These are phyloP conservation scores for Linnemannia hyalina DNA, from an alignment of 192 early-diverging fungal species.

Conservation along the genomic window DNA sequence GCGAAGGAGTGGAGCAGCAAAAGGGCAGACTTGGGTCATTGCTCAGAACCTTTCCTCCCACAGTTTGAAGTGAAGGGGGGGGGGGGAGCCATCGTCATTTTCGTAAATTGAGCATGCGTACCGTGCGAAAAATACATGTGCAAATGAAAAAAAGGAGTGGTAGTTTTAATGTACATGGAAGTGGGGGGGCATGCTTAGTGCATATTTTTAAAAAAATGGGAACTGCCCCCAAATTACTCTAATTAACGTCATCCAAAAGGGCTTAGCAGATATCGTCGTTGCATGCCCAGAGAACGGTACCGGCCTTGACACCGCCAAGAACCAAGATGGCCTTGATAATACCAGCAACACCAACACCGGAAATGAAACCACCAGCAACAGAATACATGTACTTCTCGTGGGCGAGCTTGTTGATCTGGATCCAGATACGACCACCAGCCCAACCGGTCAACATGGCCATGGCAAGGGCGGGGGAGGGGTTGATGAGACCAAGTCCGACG, in stretches of 20 bases:
- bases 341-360: conserved; percentile 51
- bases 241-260: background rate
- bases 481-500: conserved; percentile 67
- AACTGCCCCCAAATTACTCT: background rate
- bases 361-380: conserved; percentile 60
- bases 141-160: background rate
- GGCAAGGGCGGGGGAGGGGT: conserved; percentile 60
- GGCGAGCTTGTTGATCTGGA: conserved; percentile 22
- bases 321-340: conserved; percentile 46
- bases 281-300: conserved; percentile 22
- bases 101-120: background rate
- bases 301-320: conserved; percentile 13
- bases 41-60: too few species aligned
- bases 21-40: too few species aligned
- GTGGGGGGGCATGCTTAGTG: background rate
- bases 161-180: background rate
- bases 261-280: conserved; percentile 29
- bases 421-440: conserved; percentile 59
- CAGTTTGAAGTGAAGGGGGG: too few species aligned
- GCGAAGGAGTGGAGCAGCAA: too few species aligned
- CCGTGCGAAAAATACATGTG: background rate
- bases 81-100: background rate
- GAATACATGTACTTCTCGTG: conserved; percentile 62
- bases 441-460: conserved; percentile 67
- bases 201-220: background rate